Evolutionary conservation across 257 asterid genomes (phyloP).

Genomic region (Nyctanthes arbortristis): DNA sequence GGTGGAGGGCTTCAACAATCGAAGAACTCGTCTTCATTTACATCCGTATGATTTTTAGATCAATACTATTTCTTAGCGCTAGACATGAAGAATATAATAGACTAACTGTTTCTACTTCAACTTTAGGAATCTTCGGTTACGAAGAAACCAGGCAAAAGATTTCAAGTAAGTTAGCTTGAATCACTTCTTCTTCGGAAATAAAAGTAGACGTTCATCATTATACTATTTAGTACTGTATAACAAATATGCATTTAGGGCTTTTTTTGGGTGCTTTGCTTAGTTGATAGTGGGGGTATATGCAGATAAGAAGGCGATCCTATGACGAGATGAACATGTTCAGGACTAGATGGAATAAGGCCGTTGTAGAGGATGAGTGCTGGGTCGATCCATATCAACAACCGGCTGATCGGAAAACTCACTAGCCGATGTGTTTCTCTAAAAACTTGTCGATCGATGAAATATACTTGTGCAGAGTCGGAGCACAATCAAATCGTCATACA

Average conservation of each 20-base stretch:
- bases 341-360: constrained; percentile 66
- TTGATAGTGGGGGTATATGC: constrained; percentile 15
- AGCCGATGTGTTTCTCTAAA: not conserved
- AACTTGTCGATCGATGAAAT: not conserved
- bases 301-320: constrained; percentile 65
- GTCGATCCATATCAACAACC: constrained; percentile 52
- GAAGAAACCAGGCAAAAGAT: constrained; percentile 43
- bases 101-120: constrained; percentile 3
- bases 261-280: not conserved
- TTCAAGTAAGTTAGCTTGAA: constrained; percentile 47
- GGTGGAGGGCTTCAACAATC: constrained; percentile 47
- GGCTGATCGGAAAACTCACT: not conserved
- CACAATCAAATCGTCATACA: not conserved
- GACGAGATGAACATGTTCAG: constrained; percentile 60
- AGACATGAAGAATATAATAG: not conserved
- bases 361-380: constrained; percentile 68
- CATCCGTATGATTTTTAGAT: constrained; percentile 32
- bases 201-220: not conserved
- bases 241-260: not conserved
- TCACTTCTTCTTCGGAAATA: not conserved
- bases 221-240: not conserved
- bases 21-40: constrained; percentile 28
- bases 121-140: constrained; percentile 37
- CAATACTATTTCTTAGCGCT: constrained; percentile 4
- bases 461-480: constrained; percentile 22